phyloP scores from a whole-genome alignment of 164 flowering plant species.

The Kalanchoe fedtschenkoi region DNA sequence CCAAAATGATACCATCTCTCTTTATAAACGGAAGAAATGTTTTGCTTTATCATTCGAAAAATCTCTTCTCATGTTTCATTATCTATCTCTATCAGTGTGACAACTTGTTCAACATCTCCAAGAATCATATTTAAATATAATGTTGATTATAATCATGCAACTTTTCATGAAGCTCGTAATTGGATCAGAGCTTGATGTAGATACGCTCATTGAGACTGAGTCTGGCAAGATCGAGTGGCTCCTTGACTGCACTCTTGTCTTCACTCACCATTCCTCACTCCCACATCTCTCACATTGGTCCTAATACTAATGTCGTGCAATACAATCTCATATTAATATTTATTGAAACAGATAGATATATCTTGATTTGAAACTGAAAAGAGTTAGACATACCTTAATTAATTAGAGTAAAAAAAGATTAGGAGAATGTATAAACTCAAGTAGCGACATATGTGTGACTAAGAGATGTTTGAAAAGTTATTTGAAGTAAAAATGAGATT shows the following conservation, averaged over 20 bases:
- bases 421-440: too few relatives aligned
- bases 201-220: slow-evolving; percentile 89
- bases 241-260: slow-evolving; percentile 84
- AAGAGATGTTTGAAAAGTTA: too few relatives aligned
- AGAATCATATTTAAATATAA: slow-evolving; percentile 93
- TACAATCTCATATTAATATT: too few relatives aligned
- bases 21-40: slow-evolving; percentile 81
- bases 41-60: slow-evolving; percentile 86
- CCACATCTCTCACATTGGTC: too few relatives aligned
- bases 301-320: too few relatives aligned
- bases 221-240: slow-evolving; percentile 81
- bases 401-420: too few relatives aligned
- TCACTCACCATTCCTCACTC: slow-evolving; percentile 40
- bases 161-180: slow-evolving; percentile 86
- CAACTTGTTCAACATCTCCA: slow-evolving; percentile 89
- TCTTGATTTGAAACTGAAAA: too few relatives aligned
- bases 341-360: too few relatives aligned
- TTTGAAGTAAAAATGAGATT: too few relatives aligned
- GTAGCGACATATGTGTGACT: too few relatives aligned
- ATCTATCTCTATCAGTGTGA: slow-evolving; percentile 86
- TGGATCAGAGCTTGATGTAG: slow-evolving; percentile 92
- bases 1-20: slow-evolving; percentile 92
- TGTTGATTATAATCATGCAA: slow-evolving; percentile 97
- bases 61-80: slow-evolving; percentile 97
- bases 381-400: too few relatives aligned